Evolutionary conservation across 164 flowering plant genomes (phyloP), one percentile per base, ranked within the genome.

Genomic region (Sextonia rubra): DNA sequence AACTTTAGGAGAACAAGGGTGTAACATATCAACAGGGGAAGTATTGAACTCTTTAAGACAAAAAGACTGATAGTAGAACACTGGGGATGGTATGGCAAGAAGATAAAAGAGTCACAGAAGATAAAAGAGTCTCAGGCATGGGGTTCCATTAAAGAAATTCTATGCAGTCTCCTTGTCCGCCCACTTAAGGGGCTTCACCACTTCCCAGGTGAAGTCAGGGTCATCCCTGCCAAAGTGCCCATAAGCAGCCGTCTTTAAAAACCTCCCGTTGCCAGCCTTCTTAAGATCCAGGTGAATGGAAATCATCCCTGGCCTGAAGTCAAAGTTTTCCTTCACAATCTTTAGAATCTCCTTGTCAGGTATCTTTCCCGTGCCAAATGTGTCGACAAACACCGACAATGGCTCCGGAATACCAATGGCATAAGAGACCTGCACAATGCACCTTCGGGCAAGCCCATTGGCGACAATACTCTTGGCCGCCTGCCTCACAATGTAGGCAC

Each of bases 381-480:
- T 80, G 71, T 87, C 87, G 15, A 86, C 91, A 61, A 88, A 88
- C 20, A 88, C 88, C 1, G 91, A 88, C 62, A 88, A 71, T 8
- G 91, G 91, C 66, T 88, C 88, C 0, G 91, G 88, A 30, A 88
- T 87, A 71, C 91, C 91, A 71, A 88, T 88, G 29, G 91, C 91
- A 73, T 88, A 88, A 0, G 91, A 88, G 29, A 88, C 86, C 81
- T 88, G 91, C 23, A 88, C 91, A 60, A 88, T 75, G 82, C 89
- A 86, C 64, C 91, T 79, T 11, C 91, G 82, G 22, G 91, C 89
- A 67, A 88, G 82, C 52, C 89, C 89, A 52, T 70, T 77, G 48
- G 91, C 89, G 8, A 88, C 89, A 55, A 88, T 77, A 73, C 91
- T 88, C 89, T 88, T 88, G 26, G 91, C 91, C 26, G 91, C 89